Base-by-base conservation (phyloP, 1,284 basidiomycete species). In the Tilletia indica region DNA sequence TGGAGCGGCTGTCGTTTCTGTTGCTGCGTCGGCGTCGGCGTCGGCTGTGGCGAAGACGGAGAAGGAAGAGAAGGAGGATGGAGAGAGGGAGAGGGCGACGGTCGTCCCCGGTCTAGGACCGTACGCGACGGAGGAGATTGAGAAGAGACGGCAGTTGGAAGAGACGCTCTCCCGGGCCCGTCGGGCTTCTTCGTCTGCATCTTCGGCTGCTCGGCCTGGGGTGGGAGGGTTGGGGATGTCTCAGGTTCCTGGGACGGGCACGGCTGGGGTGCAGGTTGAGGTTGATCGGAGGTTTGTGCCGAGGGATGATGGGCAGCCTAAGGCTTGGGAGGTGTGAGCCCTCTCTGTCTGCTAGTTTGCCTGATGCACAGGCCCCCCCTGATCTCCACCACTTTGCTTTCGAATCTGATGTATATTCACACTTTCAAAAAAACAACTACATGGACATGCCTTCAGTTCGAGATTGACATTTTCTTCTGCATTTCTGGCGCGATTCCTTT, bases 261-360 rank as follows among this genome's bases (percentile, higher is more conserved):
- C 16, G 58, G 45, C 4, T 70, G 70, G 45, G 70, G 76, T 61
- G 69, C 75, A 4, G 39, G 67, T 69, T 34, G 80, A 83, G 72
- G 72, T 82, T 54, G 82, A 83, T 61, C 74, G 82, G 21, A 70
- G 82, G 16, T 74, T 74, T 48, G 69, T 80, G 16, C 77, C 80
- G 19, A 73, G 82, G 21, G 79, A 79, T 14, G 82, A 83, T 69
- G 82, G 82, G 8, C 75, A 81, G 76, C 71, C 77, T 5, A 83
- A 83, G 71, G 82, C 76, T 34, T 83, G 82, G 82, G 82, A 83
- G 71, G 82, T 83, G 11, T 83, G 67, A 67, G 25, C 49, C 47
- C 25, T 64, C 39, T 11, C 25, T 54, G 8, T 54, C 51, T 54
- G 12, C 51, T 54, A 6, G 25, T 54, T 14, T n/a, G 19, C 51